Base-by-base conservation (phyloP, 352 stramenopile species). In the Globisporangium echinulatum region DNA sequence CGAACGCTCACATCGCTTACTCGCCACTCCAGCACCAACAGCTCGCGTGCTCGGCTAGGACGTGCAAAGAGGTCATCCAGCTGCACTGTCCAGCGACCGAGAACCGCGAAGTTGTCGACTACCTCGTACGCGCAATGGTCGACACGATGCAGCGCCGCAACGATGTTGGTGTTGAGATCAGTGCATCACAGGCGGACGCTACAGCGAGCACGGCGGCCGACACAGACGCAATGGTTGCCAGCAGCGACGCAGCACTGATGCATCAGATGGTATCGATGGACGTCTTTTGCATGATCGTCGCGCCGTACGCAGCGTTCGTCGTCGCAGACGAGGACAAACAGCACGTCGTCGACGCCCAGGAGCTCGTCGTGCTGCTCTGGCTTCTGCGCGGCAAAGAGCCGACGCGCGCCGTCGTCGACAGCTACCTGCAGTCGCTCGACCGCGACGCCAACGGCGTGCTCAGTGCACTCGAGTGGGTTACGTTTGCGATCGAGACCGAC, bases 371-470 rank as follows among this genome's bases (percentile, higher is more conserved):
- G 3, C 48, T 92, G 33, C 59, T 92, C 13, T 92, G 82, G 79
- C 56, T 92, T 37, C 72, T 92, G 13, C 73, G 75, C 9, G 79
- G 79, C 25, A 87, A 82, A 15, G 82, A 92, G 44, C 82, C 82
- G 11, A 67, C 61, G 3, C 25, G 46, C 10, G 48, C 17, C 0
- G 63, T 79, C 7, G 72, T 87, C 0, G 60, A 75, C 8, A 75
- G 57, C 52, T 79, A 86, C 56, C 85, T 86, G 74, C 74, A 72
- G n/a, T 80, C 82, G 19, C 69, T 92, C 19, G 79, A 88, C 38
- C 46, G 47, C 3, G 76, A 87, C 49, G 58, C 72, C 9, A 84
- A 88, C 47, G 72, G 68, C 40, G 48, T 61, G 17, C 68, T 92
- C 1, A 89, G 69, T 42, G 73, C 67, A 3, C 68, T 83, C 11